Percentiles rank a stretch among this genome's conserved stretches.
phyloP scores from a whole-genome alignment of 1,284 basidiomycete species.

The Ustilago xerochloae region DNA sequence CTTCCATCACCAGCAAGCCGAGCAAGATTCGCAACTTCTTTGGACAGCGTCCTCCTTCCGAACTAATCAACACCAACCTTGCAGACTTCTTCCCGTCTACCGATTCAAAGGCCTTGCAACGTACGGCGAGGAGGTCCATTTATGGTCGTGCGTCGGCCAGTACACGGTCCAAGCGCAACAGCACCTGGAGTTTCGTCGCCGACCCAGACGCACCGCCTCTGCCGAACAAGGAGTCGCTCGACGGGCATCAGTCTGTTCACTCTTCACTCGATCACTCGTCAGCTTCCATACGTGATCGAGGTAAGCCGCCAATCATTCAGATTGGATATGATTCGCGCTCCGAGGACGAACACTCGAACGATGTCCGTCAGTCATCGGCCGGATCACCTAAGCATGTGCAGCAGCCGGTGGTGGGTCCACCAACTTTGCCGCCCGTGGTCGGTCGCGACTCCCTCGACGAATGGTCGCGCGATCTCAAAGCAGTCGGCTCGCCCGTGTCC shows the following conservation, averaged over 20 bases:
- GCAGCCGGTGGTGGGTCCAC: slow-evolving; percentile 21
- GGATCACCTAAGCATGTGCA: slow-evolving; percentile 9
- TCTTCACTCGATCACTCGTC: slow-evolving; percentile 21
- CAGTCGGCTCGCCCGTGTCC: slow-evolving; percentile 44
- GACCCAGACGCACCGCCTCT: slow-evolving; percentile 56
- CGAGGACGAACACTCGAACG: slow-evolving; percentile 27
- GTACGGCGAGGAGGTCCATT: slow-evolving; percentile 57
- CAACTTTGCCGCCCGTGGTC: slow-evolving; percentile 56
- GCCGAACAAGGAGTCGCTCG: slow-evolving; percentile 52
- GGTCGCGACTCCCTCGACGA: slow-evolving; percentile 55
- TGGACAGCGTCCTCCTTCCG: slow-evolving; percentile 94
- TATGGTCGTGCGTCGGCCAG: slow-evolving; percentile 59
- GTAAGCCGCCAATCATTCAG: slow-evolving; percentile 42
- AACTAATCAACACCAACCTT: slow-evolving; percentile 95
- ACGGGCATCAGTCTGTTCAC: slow-evolving; percentile 9
- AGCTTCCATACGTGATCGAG: slow-evolving; percentile 19
- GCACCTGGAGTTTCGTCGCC: slow-evolving; percentile 61
- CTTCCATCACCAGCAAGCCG: slow-evolving; percentile 46
- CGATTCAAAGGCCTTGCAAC: slow-evolving; percentile 75
- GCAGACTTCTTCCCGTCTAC: slow-evolving; percentile 95
- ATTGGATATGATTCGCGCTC: slow-evolving; percentile 47
- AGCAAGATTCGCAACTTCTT: slow-evolving; percentile 90
- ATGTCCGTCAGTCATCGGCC: slow-evolving; percentile 3
- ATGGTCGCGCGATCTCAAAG: slow-evolving; percentile 57
- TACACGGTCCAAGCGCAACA: slow-evolving; percentile 60